phyloP scores from a whole-genome alignment of 208 protist genomes.

The Trichomonas vaginalis region DNA sequence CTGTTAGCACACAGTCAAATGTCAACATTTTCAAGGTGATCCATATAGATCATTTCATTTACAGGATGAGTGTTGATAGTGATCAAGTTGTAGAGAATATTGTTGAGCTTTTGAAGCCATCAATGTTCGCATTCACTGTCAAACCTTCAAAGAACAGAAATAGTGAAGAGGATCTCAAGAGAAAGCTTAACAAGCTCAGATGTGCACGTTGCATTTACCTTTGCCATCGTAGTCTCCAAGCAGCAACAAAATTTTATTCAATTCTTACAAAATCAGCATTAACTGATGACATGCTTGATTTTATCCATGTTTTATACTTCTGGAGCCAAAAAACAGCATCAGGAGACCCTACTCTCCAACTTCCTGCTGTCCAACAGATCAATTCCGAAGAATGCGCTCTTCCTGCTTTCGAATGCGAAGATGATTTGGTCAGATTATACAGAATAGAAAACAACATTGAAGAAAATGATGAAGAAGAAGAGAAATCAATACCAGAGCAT shows the following conservation, averaged over 20 bases:
- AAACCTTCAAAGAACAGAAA: neutral
- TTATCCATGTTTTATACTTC: neutral
- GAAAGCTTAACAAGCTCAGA: neutral
- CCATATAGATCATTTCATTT: slow-evolving; percentile 9
- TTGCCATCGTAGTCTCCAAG: neutral
- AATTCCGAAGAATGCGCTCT: neutral
- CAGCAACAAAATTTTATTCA: neutral
- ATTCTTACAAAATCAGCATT: neutral
- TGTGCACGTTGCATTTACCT: neutral
- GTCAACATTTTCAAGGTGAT: neutral
- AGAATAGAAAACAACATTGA: neutral
- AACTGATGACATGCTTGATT: neutral
- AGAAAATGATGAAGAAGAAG: neutral
- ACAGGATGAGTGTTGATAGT: neutral
- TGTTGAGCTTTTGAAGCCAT: neutral
- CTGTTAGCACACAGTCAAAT: neutral
- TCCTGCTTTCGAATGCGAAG: neutral
- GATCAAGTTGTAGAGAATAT: neutral
- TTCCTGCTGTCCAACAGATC: neutral
- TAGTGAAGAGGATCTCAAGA: neutral
- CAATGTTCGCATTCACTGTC: neutral
- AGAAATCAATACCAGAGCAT: neutral
- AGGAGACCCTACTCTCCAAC: neutral
- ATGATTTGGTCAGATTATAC: neutral
- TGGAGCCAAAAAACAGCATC: neutral